Evolutionary conservation across 2,329 filamentous ascomycete genomes (phyloP).

Genomic region (Sclerotinia nivalis): DNA sequence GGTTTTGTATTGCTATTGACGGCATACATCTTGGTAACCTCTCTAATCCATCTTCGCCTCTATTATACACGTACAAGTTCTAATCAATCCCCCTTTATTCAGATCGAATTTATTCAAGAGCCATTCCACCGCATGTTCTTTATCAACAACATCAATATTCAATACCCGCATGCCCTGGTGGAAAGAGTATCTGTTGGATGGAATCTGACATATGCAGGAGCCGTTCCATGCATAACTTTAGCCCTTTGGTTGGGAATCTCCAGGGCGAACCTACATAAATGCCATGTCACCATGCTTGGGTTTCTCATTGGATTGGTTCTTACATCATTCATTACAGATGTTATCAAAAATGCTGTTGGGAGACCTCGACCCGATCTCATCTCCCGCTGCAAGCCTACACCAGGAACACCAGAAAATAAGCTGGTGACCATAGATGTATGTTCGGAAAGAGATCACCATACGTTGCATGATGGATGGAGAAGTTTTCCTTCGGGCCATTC

Average conservation of each 20-base stretch:
- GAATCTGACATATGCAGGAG: constrained; percentile 65
- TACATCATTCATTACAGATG: constrained; percentile 80
- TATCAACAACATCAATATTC: constrained; percentile 79
- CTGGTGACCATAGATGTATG: constrained; percentile 70
- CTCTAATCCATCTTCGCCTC: not conserved
- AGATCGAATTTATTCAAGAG: constrained; percentile 69
- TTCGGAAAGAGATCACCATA: constrained; percentile 67
- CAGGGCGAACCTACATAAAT: constrained; percentile 70
- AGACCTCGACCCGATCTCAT: constrained; percentile 81
- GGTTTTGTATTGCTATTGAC: constrained; percentile 71
- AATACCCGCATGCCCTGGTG: constrained; percentile 79
- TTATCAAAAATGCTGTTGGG: constrained; percentile 78
- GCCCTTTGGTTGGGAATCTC: constrained; percentile 63
- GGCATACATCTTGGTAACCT: constrained; percentile 62
- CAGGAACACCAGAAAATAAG: constrained; percentile 49
- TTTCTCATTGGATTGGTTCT: constrained; percentile 75
- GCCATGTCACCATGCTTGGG: constrained; percentile 81
- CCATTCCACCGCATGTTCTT: constrained; percentile 96
- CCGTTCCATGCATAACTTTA: constrained; percentile 68
- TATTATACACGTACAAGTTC: not conserved
- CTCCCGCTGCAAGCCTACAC: constrained; percentile 75
- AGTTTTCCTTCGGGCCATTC: constrained; percentile 81
- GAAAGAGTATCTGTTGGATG: constrained; percentile 80
- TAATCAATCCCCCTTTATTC: constrained; percentile 8
- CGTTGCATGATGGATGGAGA: constrained; percentile 79